Base-by-base conservation (phyloP, 306 rosid genomes). In the Cicer yamashitae region DNA sequence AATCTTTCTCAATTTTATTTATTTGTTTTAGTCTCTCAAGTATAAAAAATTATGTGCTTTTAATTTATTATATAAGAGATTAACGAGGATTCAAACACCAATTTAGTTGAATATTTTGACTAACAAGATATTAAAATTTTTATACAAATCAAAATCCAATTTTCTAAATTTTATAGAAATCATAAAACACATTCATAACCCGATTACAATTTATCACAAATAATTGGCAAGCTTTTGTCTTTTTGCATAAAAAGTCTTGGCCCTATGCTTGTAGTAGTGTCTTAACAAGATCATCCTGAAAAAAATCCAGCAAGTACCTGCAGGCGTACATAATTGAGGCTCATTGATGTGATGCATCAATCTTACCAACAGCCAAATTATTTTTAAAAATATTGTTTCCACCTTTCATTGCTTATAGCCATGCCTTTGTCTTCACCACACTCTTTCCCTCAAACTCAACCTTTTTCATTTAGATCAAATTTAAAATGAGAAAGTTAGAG, bases 311-410 rank as follows among this genome's bases (percentile, higher is more conserved):
- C 84, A 79, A 78, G 66, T 53, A 70, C 38, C 57, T 82, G 77
- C 81, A 75, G 75, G 69, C 77, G 78, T 56, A 67, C 45, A 81
- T 82, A 74, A 86, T 82, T 79, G 84, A 82, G 85, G 38, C 30
- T 80, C 53, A 75, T 40, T 79, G 83, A 79, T 79, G 75, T 71
- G 81, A 79, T 82, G 77, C 79, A 74, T 79, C 81, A 80, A 59
- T 37, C 73, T 51, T 78, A 45, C 74, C 77, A 53, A 72, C 30
- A 60, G 45, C 64, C 68, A 73, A 82, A 78, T 57, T 41, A 60
- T 48, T 51, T 70, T 70, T 54, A 41, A 34, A 70, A 76, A 45
- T 30, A 30, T 34, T 66, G 18, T 73, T 73, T 22, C 30, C 17
- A 61, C 69, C 51, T 25, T 50, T 53, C 63, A 58, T 70, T 10